Percentiles rank a stretch among this genome's conserved stretches.
Conservation (phyloP, 441 rosid species). For the Flueggea neowawraea region DNA sequence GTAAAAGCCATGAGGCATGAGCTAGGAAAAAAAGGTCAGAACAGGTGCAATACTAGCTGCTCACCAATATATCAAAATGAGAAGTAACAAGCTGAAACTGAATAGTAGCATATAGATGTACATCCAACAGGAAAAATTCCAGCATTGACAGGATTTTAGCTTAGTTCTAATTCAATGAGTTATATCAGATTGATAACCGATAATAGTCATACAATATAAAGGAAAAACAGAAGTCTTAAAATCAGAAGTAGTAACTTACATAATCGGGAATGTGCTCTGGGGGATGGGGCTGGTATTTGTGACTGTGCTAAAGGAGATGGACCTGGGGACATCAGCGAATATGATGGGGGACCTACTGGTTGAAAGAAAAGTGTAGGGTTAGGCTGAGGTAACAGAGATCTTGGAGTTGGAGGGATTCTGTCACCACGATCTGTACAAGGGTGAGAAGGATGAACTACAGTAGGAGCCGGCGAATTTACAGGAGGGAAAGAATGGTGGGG, state of each 20-base stretch:
- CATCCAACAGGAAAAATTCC: no score
- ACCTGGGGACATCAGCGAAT: conserved; percentile 18
- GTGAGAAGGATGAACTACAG: conserved; percentile 24
- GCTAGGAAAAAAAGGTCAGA: not conserved
- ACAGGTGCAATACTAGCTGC: no score
- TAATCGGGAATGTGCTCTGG: conserved; percentile 29
- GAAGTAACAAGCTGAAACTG: no score
- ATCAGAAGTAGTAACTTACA: conserved; percentile 36
- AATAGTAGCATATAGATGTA: no score
- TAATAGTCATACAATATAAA: not conserved
- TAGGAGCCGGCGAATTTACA: conserved; percentile 25
- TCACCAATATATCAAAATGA: no score
- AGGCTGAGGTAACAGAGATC: conserved; percentile 29
- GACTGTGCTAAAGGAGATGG: conserved; percentile 34
- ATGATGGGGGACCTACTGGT: conserved; percentile 19
- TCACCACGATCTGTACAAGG: conserved; percentile 23
- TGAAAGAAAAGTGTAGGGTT: conserved; percentile 24
- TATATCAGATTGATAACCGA: no score
- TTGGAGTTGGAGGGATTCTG: conserved; percentile 17
- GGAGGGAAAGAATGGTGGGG: conserved; percentile 26
- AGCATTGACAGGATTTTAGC: no score
- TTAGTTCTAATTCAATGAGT: no score
- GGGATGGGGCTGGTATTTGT: conserved; percentile 34
- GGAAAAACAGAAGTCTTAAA: not conserved
- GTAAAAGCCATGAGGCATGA: not conserved